A percentile compares a stretch with the other conserved stretches of the same genome.
These are phyloP conservation scores for Metschnikowia anglica DNA, from an alignment of 805 yeast species.

Conservation along the genomic window DNA sequence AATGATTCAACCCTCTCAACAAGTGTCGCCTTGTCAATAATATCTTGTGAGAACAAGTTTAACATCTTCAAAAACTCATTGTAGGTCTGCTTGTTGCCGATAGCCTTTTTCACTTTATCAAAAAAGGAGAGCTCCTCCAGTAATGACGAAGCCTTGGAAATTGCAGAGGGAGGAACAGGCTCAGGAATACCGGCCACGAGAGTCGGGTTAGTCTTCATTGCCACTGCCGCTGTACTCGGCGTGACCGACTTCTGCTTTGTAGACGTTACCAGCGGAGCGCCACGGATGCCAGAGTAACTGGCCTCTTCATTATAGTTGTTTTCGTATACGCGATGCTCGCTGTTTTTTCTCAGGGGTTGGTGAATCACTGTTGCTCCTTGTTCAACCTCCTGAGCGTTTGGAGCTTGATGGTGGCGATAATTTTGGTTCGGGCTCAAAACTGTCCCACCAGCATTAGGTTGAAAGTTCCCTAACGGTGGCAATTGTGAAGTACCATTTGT, in stretches of 20 bases:
- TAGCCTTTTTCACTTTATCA: conserved; percentile 84
- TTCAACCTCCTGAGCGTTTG: conserved; percentile 10
- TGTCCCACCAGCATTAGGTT: conserved; percentile 53
- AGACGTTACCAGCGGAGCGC: conserved; percentile 24
- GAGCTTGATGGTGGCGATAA: conserved; percentile 20
- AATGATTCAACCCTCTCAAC: conserved; percentile 84
- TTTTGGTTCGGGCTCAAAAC: conserved; percentile 32
- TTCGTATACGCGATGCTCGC: conserved; percentile 33
- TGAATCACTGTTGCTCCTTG: conserved; percentile 4
- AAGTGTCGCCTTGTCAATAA: conserved; percentile 77
- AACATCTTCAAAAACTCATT: conserved; percentile 88
- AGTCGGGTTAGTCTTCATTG: conserved; percentile 51
- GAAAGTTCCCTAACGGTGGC: conserved; percentile 89
- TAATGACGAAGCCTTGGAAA: conserved; percentile 55
- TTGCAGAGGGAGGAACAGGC: conserved; percentile 55
- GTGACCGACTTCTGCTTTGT: conserved; percentile 15
- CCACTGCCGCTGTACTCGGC: conserved; percentile 24
- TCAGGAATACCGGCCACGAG: conserved; percentile 84
- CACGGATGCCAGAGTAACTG: conserved; percentile 49
- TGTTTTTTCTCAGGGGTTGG: conserved; percentile 12
- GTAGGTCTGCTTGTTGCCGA: conserved; percentile 86
- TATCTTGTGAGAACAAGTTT: conserved; percentile 85
- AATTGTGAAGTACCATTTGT: conserved; percentile 45
- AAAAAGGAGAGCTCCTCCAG: conserved; percentile 87
- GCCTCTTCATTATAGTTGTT: conserved; percentile 44